Base-by-base conservation (phyloP, 2,329 filamentous ascomycete genomes). In the Calonectria pteridis region DNA sequence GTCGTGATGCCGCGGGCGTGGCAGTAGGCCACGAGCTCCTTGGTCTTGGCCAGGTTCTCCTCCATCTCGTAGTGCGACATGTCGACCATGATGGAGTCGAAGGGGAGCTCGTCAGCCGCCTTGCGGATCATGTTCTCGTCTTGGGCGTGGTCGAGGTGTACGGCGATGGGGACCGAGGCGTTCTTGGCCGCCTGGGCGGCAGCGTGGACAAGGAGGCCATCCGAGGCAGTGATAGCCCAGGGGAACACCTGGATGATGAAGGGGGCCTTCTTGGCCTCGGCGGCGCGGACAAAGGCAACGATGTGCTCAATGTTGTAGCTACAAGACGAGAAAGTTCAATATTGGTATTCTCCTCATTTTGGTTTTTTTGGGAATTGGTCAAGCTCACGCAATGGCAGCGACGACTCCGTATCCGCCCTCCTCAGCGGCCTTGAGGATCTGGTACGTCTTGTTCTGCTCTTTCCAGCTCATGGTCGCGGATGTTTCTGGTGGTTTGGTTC, bases 71-170 rank as follows among this genome's bases (percentile, higher is more conserved):
- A 91, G 81, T 94, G 93, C 72, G 88, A 91, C 93, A 95, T 95
- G 83, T 95, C 93, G 0, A 94, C 91, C 93, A 95, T 94, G 81
- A 95, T 94, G 67, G 87, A 89, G 81, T 94, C 93, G 76, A 94
- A 94, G 0, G 87, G 87, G 46, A 91, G 84, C 73, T 89, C 86
- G 0, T 90, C 90, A 0, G 91, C 91, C 0, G 84, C 84, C 6
- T 69, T 46, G 43, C 88, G 87, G 74, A 93, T 91, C 53, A 91
- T 87, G 70, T 88, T 88, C 35, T 90, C 89, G 62, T 75, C 73
- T 78, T 93, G 92, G 7, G 91, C 91, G 82, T 94, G 92, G 84
- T 94, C 92, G 79, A 94, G 88, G 83, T 94, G 92, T 14, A 94
- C 84, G 4, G 88, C 87, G 29, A 93, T 84, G 9, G 92, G 92